Percentiles rank a stretch among this genome's conserved stretches.
phyloP scores from a whole-genome alignment of 768 basidiomycete genomes.

The Nidularia pulvinata region DNA sequence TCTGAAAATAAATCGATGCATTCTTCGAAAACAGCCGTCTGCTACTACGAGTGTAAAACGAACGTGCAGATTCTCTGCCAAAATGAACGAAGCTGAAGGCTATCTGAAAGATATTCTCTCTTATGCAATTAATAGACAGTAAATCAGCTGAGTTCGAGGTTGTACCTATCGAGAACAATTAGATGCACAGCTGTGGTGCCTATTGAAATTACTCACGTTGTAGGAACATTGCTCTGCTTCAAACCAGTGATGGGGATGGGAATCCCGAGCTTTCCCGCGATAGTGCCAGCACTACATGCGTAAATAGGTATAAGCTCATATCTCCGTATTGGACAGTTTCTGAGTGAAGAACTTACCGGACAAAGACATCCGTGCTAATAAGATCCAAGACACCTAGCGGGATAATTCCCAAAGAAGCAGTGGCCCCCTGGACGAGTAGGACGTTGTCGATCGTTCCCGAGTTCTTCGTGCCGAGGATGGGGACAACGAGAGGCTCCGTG shows the following conservation, averaged over 20 bases:
- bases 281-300: constrained; percentile 24
- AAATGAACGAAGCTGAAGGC: too few species aligned
- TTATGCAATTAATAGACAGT: too few species aligned
- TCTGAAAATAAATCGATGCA: too few species aligned
- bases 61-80: too few species aligned
- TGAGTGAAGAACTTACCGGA: too few species aligned
- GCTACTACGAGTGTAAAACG: too few species aligned
- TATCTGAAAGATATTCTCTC: too few species aligned
- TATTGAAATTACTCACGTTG: constrained; percentile 33
- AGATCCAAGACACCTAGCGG: constrained; percentile 55
- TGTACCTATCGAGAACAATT: too few species aligned
- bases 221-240: constrained; percentile 30
- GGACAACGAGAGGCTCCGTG: constrained; percentile 47
- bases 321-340: neutral
- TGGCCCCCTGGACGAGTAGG: constrained; percentile 49
- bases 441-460: constrained; percentile 60
- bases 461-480: constrained; percentile 49
- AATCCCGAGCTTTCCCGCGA: constrained; percentile 26
- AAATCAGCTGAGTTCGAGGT: too few species aligned
- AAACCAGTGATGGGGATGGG: constrained; percentile 31
- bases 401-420: constrained; percentile 50
- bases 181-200: too few species aligned
- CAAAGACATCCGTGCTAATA: constrained; percentile 27
- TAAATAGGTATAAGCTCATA: neutral
- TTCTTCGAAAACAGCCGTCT: too few species aligned